phyloP scores from a whole-genome alignment of 495 filamentous ascomycete species.

The Daldinia loculata region DNA sequence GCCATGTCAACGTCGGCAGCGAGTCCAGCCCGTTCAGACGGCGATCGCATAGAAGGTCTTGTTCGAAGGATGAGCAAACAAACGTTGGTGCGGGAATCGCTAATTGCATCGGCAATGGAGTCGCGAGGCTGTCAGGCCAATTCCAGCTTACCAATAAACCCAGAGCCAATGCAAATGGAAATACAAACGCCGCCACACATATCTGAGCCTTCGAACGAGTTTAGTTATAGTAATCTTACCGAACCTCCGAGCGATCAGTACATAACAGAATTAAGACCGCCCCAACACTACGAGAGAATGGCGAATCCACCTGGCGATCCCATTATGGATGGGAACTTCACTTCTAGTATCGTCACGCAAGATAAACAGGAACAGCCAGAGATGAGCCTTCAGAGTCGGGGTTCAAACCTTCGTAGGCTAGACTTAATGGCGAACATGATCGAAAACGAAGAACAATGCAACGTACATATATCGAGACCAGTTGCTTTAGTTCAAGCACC shows the following conservation, averaged over 20 bases:
- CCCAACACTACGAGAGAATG: constrained; percentile 5
- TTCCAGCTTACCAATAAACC: neutral
- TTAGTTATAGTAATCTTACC: constrained; percentile 8
- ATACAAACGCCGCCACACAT: constrained; percentile 17
- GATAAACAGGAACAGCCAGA: constrained; percentile 27
- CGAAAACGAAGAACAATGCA: constrained; percentile 49
- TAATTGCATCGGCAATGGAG: neutral
- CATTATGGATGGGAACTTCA: neutral
- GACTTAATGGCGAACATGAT: constrained; percentile 51
- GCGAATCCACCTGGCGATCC: neutral
- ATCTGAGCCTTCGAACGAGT: constrained; percentile 10
- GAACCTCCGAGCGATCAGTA: constrained; percentile 15
- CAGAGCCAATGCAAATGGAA: constrained; percentile 15
- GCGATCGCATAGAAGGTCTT: constrained; percentile 42
- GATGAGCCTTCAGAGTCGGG: constrained; percentile 21
- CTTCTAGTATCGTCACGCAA: constrained; percentile 5
- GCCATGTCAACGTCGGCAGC: constrained; percentile 5
- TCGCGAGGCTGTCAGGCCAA: constrained; percentile 3
- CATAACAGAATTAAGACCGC: constrained; percentile 3
- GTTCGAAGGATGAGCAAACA: constrained; percentile 51
- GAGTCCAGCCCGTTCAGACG: constrained; percentile 6
- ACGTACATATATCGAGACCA: constrained; percentile 41
- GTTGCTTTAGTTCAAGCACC: constrained; percentile 23
- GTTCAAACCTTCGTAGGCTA: constrained; percentile 32
- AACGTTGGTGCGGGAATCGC: constrained; percentile 40